phyloP scores from a whole-genome alignment of 129 eudicot genomes.

The Lactuca sativa region DNA sequence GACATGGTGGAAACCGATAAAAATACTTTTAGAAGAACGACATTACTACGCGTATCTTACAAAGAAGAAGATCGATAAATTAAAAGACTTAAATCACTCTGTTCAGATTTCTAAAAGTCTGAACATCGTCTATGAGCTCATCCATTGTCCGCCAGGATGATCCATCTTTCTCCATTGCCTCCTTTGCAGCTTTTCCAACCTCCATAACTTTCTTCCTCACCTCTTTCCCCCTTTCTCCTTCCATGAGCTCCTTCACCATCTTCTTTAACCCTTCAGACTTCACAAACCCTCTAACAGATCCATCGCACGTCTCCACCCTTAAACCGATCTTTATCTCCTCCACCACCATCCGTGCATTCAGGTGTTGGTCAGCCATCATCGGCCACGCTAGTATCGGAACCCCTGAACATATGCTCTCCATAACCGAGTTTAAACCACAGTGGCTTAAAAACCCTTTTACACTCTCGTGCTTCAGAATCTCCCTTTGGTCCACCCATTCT shows the following conservation, averaged over 20 bases:
- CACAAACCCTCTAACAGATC: slow-evolving; percentile 58
- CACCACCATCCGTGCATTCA: slow-evolving; percentile 42
- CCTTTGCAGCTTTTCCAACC: slow-evolving; percentile 43
- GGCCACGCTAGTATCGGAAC: slow-evolving; percentile 86
- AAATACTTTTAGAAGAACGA: too few species aligned
- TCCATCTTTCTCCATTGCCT: slow-evolving; percentile 58
- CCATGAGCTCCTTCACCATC: slow-evolving; percentile 61
- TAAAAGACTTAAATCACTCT: too few species aligned
- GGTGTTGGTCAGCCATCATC: slow-evolving; percentile 71
- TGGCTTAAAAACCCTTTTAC: slow-evolving; percentile 71
- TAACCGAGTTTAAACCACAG: slow-evolving; percentile 73
- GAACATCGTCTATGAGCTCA: slow-evolving; percentile 45
- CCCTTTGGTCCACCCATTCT: slow-evolving; percentile 68
- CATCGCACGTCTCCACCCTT: slow-evolving; percentile 48
- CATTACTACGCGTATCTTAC: too few species aligned
- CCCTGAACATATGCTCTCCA: slow-evolving; percentile 68
- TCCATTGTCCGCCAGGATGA: slow-evolving; percentile 62
- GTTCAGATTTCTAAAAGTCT: not conserved
- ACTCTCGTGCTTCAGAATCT: slow-evolving; percentile 46
- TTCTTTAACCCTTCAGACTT: slow-evolving; percentile 42
- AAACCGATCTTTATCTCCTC: slow-evolving; percentile 46
- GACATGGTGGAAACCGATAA: too few species aligned
- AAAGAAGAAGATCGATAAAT: too few species aligned
- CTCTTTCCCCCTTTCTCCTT: slow-evolving; percentile 52
- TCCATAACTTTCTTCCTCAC: slow-evolving; percentile 50